Evolutionary conservation across 1,284 basidiomycete genomes (phyloP), one percentile per base, ranked within the genome.

Genomic region (Irpex sp.): DNA sequence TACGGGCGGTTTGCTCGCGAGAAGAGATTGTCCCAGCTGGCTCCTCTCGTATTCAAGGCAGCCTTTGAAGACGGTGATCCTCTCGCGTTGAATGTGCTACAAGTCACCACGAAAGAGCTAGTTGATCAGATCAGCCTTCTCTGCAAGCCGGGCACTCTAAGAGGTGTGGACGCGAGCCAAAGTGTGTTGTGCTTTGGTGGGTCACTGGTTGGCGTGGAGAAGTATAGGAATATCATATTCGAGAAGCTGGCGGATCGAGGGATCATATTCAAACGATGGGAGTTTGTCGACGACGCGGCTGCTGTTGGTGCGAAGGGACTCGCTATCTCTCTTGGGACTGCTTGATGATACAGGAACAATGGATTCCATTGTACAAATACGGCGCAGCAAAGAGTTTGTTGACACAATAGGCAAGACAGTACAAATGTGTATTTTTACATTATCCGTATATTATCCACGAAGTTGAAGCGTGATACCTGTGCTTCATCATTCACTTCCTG

Each of bases 111-210:
- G 1, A 70, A 74, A 5, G 76, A 75, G 53, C 82, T 93, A 49
- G 89, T 84, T 0, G 78, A 81, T n/a, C 81, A 90, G 69, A 83
- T 92, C 37, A 76, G 80, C 1, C 72, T 85, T 43, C 73, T 92
- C 15, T 78, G 88, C 21, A 75, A 80, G 7, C 69, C 73, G 19
- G 73, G 79, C 3, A 72, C 75, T 50, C 75, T 79, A 8, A 77
- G 76, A 7, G 77, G 79, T 0, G 79, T 90, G 55, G 77, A 76
- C 47, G 81, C 90, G 0, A 71, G 76, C 47, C 79, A 86, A 1
- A 80, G 83, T 31, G 80, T 92, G 1, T 68, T 93, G 13, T 89
- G 86, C 61, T 87, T 93, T 63, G 90, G 90, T 7, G 90, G 90
- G 3, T 90, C 88, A n/a, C 71, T 91, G 63, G 85, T 84, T 1